Evolutionary conservation across 495 filamentous ascomycete genomes (phyloP), one percentile per base, ranked within the genome.

Genomic region (Penicillium arizonense): DNA sequence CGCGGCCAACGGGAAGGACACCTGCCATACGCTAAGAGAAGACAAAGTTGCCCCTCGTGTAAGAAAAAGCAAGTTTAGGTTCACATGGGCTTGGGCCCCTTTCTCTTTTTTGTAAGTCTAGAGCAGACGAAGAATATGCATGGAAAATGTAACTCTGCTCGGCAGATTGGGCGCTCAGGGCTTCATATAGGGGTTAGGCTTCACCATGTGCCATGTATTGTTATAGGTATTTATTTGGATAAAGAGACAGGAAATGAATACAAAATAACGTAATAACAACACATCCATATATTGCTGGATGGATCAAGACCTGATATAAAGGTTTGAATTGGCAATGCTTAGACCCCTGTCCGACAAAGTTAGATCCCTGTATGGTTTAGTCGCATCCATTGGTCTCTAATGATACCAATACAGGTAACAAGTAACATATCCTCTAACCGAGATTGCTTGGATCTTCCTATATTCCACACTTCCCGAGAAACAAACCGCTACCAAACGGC

Each of bases 51-150:
- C 10, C 30, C 30, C 24, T 5, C 36, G 18, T 34, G 14, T 41
- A 6, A 18, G 38, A 7, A 30, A 30, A 30, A 8, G 28, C 7
- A 30, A 7, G 28, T 20, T 14, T 32, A 41, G 24, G 35, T 21
- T 40, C 37, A 38, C 20, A 14, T 45, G 43, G 43, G 26, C 9
- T 43, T 35, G 21, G 16, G 41, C 41, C 43, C 14, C 9, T 49
- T 44, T n/a, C 46, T 34, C 16, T 36, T 21, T 41, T 37, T 42
- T 26, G 4, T 16, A 26, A 28, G 50, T 51, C 53, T 67, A 63
- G 65, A 73, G 63, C 64, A 55, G 65, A 53, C 68, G 69, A 62
- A 74, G 71, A 75, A 76, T 46, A 70, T 74, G 73, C 71, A 75
- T 75, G 66, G 73, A 73, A 76, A 67, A 65, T 62, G 58, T 61